phyloP scores from a whole-genome alignment of 176 grass and related monocot genomes.

The Phoenix roebelenii region DNA sequence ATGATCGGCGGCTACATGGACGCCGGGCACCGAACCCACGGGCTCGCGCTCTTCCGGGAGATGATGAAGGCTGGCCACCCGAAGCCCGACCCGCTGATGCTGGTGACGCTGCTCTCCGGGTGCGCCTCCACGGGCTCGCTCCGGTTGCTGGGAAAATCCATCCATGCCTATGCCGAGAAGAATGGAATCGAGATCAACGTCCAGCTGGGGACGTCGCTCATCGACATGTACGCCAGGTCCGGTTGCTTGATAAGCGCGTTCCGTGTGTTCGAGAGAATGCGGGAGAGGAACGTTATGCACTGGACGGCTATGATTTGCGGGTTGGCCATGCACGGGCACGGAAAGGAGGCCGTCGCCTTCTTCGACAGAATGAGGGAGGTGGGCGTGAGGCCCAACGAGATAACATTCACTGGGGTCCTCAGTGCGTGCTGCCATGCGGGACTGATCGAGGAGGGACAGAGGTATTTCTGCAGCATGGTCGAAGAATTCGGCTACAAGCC shows the following conservation, averaged over 20 bases:
- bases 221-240: slow-evolving; percentile 41
- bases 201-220: slow-evolving; percentile 33
- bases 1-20: slow-evolving; percentile 40
- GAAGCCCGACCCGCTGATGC: slow-evolving; percentile 17
- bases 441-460: slow-evolving; percentile 39
- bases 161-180: slow-evolving; percentile 37
- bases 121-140: slow-evolving; percentile 26
- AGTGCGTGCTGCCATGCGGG: slow-evolving; percentile 34
- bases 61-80: slow-evolving; percentile 6
- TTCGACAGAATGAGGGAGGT: slow-evolving; percentile 37
- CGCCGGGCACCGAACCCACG: background rate
- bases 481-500: slow-evolving; percentile 35
- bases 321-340: slow-evolving; percentile 18
- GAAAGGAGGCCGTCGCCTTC: slow-evolving; percentile 25
- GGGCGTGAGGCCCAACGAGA: slow-evolving; percentile 32
- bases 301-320: slow-evolving; percentile 54
- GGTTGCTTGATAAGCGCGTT: slow-evolving; percentile 20
- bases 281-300: slow-evolving; percentile 29
- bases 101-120: slow-evolving; percentile 26
- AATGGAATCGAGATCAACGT: background rate
- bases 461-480: slow-evolving; percentile 40
- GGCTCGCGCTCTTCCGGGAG: slow-evolving; percentile 37
- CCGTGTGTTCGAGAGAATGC: slow-evolving; percentile 24
- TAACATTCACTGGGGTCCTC: slow-evolving; percentile 46
- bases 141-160: slow-evolving; percentile 18